Evolutionary conservation across 1,284 basidiomycete genomes (phyloP).

Genomic region (Mycena sp.): DNA sequence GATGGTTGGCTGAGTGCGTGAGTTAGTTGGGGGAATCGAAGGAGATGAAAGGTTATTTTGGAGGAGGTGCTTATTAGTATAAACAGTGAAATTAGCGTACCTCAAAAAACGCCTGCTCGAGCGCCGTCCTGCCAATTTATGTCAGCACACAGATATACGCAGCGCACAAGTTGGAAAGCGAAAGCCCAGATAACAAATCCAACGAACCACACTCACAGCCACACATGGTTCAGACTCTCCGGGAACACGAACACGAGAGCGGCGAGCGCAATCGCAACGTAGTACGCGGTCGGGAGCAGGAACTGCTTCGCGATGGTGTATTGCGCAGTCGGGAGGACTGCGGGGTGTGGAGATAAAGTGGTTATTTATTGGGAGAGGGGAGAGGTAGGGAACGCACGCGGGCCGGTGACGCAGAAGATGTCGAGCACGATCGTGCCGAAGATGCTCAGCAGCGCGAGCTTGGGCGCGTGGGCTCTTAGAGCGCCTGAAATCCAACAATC

Average conservation of each 20-base stretch:
- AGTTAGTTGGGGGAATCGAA: too few species aligned
- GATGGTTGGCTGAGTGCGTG: slow-evolving; percentile 39
- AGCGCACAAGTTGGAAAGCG: too few species aligned
- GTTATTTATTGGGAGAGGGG: slow-evolving; percentile 2
- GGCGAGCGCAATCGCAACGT: slow-evolving; percentile 67
- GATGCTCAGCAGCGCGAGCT: slow-evolving; percentile 64
- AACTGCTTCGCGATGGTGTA: slow-evolving; percentile 71
- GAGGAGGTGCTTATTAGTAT: too few species aligned
- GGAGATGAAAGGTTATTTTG: too few species aligned
- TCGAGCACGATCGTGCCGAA: slow-evolving; percentile 69
- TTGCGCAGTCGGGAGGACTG: slow-evolving; percentile 71
- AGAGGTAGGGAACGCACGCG: slow-evolving; percentile 46
- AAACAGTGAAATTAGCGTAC: slow-evolving; percentile 29
- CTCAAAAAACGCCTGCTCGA: slow-evolving; percentile 54
- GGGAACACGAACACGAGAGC: slow-evolving; percentile 76
- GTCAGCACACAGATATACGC: too few species aligned
- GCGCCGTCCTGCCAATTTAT: slow-evolving; percentile 34
- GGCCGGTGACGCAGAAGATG: slow-evolving; percentile 61
- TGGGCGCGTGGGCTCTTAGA: slow-evolving; percentile 72
- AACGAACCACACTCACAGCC: slow-evolving; percentile 53
- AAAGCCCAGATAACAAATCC: too few species aligned
- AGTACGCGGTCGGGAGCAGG: slow-evolving; percentile 67
- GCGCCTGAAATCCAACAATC: too few species aligned
- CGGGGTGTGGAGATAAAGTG: slow-evolving; percentile 40
- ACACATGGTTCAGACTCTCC: slow-evolving; percentile 70